phyloP scores from a whole-genome alignment of 1,284 basidiomycete species.

The Anthracocystis panici-leucophaei region DNA sequence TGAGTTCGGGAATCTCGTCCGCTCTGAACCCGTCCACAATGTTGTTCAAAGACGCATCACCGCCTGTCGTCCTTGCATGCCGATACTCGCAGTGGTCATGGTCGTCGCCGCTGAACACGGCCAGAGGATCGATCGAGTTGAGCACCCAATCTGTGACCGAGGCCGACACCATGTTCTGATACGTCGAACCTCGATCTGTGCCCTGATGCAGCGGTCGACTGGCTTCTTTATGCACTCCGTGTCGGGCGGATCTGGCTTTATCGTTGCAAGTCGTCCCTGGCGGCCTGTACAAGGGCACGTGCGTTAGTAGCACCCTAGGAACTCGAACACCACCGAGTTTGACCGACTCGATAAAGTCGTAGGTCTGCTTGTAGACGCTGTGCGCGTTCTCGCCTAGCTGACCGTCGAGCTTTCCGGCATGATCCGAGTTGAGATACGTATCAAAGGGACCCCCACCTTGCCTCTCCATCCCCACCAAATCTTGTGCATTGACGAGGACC shows the following conservation, averaged over 20 bases:
- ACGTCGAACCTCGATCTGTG: slow-evolving; percentile 51
- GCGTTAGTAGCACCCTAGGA: slow-evolving; percentile 55
- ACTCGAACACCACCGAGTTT: slow-evolving; percentile 19
- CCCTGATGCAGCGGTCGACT: slow-evolving; percentile 48
- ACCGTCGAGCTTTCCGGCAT: slow-evolving; percentile 43
- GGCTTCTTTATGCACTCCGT: slow-evolving; percentile 52
- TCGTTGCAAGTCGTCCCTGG: slow-evolving; percentile 41
- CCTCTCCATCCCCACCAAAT: slow-evolving; percentile 60
- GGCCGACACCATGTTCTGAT: slow-evolving; percentile 55
- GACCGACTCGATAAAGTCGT: slow-evolving; percentile 46
- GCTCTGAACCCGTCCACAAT: slow-evolving; percentile 31
- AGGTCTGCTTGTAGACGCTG: slow-evolving; percentile 38
- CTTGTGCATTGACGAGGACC: slow-evolving; percentile 53
- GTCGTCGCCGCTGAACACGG: slow-evolving; percentile 62
- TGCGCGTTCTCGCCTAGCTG: slow-evolving; percentile 41
- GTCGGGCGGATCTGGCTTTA: slow-evolving; percentile 22
- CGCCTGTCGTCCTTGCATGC: slow-evolving; percentile 25
- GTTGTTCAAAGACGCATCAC: not conserved
- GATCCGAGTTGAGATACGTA: slow-evolving; percentile 22
- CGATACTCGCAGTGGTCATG: slow-evolving; percentile 64
- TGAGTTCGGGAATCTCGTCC: slow-evolving; percentile 53
- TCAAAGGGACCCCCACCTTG: slow-evolving; percentile 39
- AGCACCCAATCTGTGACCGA: slow-evolving; percentile 54
- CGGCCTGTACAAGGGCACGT: slow-evolving; percentile 54
- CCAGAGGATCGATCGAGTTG: slow-evolving; percentile 36